Percentiles rank a stretch among this genome's conserved stretches.
Evolutionary conservation across 177 flowering plant species (phyloP).

Genomic region (Vitis hybrid): DNA sequence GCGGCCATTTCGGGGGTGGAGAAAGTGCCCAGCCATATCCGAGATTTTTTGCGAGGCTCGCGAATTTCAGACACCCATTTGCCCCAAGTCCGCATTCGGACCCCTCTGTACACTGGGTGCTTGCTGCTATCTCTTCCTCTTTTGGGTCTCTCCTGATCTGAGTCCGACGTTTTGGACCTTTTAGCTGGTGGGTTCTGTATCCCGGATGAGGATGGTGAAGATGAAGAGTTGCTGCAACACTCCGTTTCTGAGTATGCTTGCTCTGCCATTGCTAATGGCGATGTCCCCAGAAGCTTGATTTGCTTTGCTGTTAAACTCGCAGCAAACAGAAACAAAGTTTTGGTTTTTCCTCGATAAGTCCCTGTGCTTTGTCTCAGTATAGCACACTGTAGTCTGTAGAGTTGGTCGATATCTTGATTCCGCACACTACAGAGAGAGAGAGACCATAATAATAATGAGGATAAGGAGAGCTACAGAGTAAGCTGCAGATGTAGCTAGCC

Average conservation of each 20-base stretch:
- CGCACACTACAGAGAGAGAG: too few species aligned
- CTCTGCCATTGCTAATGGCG: constrained; percentile 10
- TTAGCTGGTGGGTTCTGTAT: neutral
- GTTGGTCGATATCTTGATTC: too few species aligned
- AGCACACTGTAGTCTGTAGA: neutral
- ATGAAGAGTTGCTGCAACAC: constrained; percentile 4
- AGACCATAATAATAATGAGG: too few species aligned
- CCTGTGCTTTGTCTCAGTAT: neutral
- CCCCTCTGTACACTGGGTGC: constrained; percentile 53
- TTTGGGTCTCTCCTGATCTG: constrained; percentile 7
- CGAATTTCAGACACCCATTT: constrained; percentile 69
- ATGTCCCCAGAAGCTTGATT: too few species aligned
- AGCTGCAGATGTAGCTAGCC: too few species aligned
- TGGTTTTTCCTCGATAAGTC: neutral
- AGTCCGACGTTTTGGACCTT: neutral
- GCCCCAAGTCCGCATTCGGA: constrained; percentile 59
- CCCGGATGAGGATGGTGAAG: constrained; percentile 7
- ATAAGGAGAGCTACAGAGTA: too few species aligned
- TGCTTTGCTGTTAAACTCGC: too few species aligned
- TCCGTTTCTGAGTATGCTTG: constrained; percentile 19
- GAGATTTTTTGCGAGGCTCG: constrained; percentile 53
- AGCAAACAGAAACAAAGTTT: neutral
- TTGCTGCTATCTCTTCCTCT: constrained; percentile 24
- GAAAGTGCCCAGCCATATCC: constrained; percentile 69
- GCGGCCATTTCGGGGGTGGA: constrained; percentile 63